Evolutionary conservation across 108 stramenopile species (phyloP), one percentile per base, ranked within the genome.

Genomic region (Cyclotella distinguenda): DNA sequence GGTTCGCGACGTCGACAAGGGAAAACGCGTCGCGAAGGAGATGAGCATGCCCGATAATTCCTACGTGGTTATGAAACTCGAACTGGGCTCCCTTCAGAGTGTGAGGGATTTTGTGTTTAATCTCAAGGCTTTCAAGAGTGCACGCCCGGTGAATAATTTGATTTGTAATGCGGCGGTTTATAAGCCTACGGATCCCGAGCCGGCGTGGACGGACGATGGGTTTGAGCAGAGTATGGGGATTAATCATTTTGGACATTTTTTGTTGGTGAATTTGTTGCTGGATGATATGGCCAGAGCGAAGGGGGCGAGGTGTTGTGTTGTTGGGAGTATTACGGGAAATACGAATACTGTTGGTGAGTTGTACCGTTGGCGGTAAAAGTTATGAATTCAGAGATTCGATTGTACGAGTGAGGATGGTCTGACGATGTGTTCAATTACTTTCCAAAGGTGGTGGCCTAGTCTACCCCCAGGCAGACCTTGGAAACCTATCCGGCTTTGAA

Each of bases 111-210:
- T 98, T 70, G 95, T 94, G 42, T 80, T 78, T 51, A 94, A 96
- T 54, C 86, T 98, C 63, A 97, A 96, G 86, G 95, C 96, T 0
- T 94, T 96, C 83, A 96, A 98, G 59, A 69, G 77, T 18, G 81
- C 79, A 21, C 82, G 93, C 18, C 90, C 93, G 6, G 67, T 96
- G 6, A 87, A 84, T 30, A 81, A 95, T 64, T 82, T 98, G 33
- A 94, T 98, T 32, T 98, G 96, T 78, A 98, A 98, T 77, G 97
- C 97, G 38, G 97, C 96, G 26, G 96, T 98, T 8, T 98, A 96
- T 86, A 81, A 73, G 64, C 97, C 97, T 8, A 93, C 81, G 34
- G 93, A 92, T 56, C 88, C 91, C 21, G 78, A 87, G 48, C 93
- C 96, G 34, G 80, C 81, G 6, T 95, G 86, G 84, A 97, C 96